Evolutionary conservation across 2,329 filamentous ascomycete genomes (phyloP), one percentile per base, ranked within the genome.

Genomic region (Alternaria burnsii): DNA sequence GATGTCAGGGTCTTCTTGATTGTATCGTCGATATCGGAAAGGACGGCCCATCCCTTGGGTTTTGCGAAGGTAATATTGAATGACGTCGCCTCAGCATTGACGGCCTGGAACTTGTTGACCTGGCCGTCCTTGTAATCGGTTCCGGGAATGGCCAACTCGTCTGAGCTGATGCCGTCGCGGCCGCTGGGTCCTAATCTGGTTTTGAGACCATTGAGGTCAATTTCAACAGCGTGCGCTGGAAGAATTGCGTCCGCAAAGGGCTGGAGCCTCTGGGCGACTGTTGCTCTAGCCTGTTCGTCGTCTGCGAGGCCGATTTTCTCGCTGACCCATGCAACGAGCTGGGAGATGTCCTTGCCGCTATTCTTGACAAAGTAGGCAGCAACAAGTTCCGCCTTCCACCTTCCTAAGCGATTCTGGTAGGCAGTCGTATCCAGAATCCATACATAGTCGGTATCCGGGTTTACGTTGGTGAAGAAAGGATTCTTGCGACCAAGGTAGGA

Each of bases 351-450:
- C 61, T 86, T 85, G 41, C 90, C 89, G 5, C 89, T 87, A 68
- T 91, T 83, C 71, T 88, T 88, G 65, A 90, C 87, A 70, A 97
- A 97, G 58, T 93, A 91, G 44, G 91, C 92, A 2, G 91, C 88
- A 0, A 97, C 88, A 63, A 94, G 93, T 74, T 97, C 92, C 26
- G 91, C 91, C 71, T 91, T 85, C 93, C 93, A 97, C 18, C 71
- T 69, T 60, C 80, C 82, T 79, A 76, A 44, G 65, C 61, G 63
- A 75, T 74, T 76, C 61, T 87, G 87, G 76, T 90, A 94, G 5
- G 93, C 94, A 3, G 91, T 94, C 72, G 95, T 97, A 81, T 98
- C 93, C 48, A 97, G 83, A 8, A 97, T 82, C 94, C 94, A 97
- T 41, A 97, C 88, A 14, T 87, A 88, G 76, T 97, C 91, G 51